These are phyloP conservation scores for Eruca vesicaria DNA, from an alignment of 441 rosid genomes.

Conservation along the genomic window DNA sequence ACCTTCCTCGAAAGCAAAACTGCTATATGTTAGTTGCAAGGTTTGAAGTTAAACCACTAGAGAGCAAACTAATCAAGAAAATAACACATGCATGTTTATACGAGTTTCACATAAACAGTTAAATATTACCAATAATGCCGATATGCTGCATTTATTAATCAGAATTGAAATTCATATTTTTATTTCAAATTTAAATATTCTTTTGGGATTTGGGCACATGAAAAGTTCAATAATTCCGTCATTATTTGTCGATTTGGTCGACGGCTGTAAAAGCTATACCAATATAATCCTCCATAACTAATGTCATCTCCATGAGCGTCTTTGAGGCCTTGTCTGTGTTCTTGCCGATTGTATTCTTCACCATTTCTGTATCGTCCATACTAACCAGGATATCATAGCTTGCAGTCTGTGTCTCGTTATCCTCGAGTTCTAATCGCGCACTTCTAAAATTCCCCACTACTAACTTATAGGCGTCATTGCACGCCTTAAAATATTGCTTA, in stretches of 20 bases:
- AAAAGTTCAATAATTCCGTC: not conserved
- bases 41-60: not conserved
- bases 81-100: not conserved
- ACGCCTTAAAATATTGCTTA: not conserved
- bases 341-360: not conserved
- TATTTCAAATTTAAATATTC: not conserved
- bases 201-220: not conserved
- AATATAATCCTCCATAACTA: not conserved
- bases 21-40: not conserved
- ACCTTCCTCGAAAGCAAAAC: not conserved
- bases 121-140: not conserved
- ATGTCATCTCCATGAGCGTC: not conserved
- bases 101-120: not conserved
- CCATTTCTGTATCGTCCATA: not conserved
- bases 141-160: not conserved
- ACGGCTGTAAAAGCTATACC: not conserved
- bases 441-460: not conserved
- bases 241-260: not conserved
- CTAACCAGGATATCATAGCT: not conserved
- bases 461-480: not conserved
- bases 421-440: not conserved
- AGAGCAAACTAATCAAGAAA: not conserved
- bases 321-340: not conserved
- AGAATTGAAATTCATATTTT: not conserved
- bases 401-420: not conserved